Conservation (phyloP, 805 yeast genomes). For the Lipomyces sp. region DNA sequence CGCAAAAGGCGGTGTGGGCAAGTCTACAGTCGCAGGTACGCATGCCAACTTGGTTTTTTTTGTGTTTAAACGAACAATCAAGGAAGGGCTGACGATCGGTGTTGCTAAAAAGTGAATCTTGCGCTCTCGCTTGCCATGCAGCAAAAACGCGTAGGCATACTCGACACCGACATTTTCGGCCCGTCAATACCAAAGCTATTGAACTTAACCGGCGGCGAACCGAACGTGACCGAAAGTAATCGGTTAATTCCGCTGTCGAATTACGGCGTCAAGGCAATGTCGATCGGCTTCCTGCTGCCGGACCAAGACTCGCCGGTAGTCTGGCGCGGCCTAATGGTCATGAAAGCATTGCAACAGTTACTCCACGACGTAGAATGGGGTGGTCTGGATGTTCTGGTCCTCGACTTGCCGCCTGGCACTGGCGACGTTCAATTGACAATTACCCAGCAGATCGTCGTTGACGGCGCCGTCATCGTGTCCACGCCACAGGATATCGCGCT, state of each 20-base stretch:
- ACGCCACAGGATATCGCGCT: conserved; percentile 88
- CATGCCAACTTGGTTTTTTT: no score
- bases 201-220: conserved; percentile 66
- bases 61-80: background rate
- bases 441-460: conserved; percentile 75
- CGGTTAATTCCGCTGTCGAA: conserved; percentile 67
- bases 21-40: conserved; percentile 64
- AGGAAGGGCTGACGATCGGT: no score
- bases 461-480: conserved; percentile 81
- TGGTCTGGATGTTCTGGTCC: conserved; percentile 64
- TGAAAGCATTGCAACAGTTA: conserved; percentile 85
- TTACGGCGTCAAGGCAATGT: conserved; percentile 82
- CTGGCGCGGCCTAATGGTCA: conserved; percentile 87
- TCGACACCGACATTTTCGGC: conserved; percentile 84
- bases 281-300: conserved; percentile 81
- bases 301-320: conserved; percentile 70
- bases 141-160: conserved; percentile 66
- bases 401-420: conserved; percentile 92
- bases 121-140: conserved; percentile 63
- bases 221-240: conserved; percentile 51
- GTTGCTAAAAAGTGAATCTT: conserved; percentile 53
- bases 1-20: conserved; percentile 84
- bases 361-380: conserved; percentile 82
- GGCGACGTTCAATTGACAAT: conserved; percentile 85
- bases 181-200: conserved; percentile 79